Evolutionary conservation across 129 eudicot genomes (phyloP).

Genomic region (Heracleum sosnowskyi): DNA sequence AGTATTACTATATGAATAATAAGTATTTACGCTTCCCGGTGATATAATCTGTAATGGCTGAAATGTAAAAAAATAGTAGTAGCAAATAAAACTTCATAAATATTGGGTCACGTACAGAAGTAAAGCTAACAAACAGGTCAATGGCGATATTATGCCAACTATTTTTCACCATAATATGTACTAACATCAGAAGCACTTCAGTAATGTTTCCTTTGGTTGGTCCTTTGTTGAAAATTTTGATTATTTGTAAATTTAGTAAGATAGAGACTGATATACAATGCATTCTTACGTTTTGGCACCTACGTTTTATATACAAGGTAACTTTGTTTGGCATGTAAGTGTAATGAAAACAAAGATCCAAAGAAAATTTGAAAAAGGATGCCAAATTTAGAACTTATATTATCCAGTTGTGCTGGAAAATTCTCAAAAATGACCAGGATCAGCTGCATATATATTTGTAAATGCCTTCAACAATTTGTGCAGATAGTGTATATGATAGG

Average conservation of each 20-base stretch:
- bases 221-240: too few relatives aligned
- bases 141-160: background rate
- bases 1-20: too few relatives aligned
- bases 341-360: background rate
- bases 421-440: background rate
- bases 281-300: background rate
- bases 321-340: background rate
- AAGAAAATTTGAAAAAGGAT: background rate
- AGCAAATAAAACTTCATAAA: background rate
- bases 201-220: background rate
- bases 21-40: slow-evolving; percentile 22
- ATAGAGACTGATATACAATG: background rate
- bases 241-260: background rate
- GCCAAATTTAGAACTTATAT: background rate
- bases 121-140: background rate
- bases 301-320: too few relatives aligned
- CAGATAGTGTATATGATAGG: background rate
- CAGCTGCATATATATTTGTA: background rate
- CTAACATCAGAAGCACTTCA: background rate
- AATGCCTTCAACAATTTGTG: background rate
- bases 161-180: too few relatives aligned
- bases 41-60: slow-evolving; percentile 20
- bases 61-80: background rate
- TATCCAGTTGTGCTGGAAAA: background rate
- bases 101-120: background rate